Conservation (phyloP, 345 rosid species). For the Psidium guajava region DNA sequence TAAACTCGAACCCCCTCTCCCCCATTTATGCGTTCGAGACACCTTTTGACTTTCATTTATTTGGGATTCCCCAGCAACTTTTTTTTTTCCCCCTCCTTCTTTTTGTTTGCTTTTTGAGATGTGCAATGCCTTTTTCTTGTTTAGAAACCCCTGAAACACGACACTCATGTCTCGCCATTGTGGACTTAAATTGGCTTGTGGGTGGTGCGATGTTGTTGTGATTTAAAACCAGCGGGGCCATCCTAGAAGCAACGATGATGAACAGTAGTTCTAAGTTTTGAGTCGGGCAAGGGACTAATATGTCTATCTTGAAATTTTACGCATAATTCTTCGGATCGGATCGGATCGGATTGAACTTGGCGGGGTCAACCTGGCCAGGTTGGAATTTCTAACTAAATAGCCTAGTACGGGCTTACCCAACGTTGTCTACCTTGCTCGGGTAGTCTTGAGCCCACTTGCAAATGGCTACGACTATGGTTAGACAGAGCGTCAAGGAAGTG, state of each 20-base stretch:
- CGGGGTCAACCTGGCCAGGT: no score
- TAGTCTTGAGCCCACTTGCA: not conserved
- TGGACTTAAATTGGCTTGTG: not conserved
- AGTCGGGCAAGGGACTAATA: not conserved
- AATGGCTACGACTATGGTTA: not conserved
- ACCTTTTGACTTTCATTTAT: not conserved
- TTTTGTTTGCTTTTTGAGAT: not conserved
- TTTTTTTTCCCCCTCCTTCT: not conserved
- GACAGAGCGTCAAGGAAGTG: not conserved
- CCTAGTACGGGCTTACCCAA: not conserved
- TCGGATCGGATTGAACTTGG: not conserved
- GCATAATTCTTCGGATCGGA: not conserved
- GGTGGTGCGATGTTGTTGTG: not conserved
- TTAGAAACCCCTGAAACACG: not conserved
- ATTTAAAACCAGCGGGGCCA: not conserved
- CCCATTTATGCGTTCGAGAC: not conserved
- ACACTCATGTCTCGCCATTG: not conserved
- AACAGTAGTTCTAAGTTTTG: not conserved
- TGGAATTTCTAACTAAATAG: not conserved
- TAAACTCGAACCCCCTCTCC: not conserved
- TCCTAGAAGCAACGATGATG: not conserved
- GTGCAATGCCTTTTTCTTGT: not conserved
- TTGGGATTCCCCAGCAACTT: not conserved
- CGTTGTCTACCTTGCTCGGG: not conserved
- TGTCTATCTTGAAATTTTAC: not conserved